These are phyloP conservation scores for Geosmithia putterillii DNA, from an alignment of 2,329 filamentous ascomycete genomes.

Conservation along the genomic window DNA sequence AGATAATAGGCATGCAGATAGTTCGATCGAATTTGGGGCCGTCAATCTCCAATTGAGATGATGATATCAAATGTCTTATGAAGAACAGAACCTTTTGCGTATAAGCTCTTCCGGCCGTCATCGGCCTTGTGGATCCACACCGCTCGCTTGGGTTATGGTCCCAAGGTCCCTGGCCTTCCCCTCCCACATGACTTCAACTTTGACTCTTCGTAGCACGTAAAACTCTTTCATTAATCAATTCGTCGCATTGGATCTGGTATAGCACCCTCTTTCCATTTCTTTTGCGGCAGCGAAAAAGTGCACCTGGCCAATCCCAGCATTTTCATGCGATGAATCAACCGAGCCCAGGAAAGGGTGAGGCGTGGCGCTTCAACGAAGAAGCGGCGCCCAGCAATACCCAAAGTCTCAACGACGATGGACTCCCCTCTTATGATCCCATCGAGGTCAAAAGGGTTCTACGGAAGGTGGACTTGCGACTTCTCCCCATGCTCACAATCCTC, in stretches of 20 bases:
- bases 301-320: not conserved
- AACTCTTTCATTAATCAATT: too few species aligned
- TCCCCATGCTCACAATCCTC: slow-evolving; percentile 39
- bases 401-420: not conserved
- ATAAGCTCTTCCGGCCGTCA: too few species aligned
- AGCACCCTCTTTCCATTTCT: not conserved
- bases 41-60: too few species aligned
- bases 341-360: not conserved
- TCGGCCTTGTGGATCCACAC: not conserved
- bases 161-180: not conserved
- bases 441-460: slow-evolving; percentile 3
- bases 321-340: not conserved
- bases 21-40: too few species aligned
- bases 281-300: too few species aligned
- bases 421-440: not conserved
- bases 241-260: not conserved
- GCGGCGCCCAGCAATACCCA: not conserved
- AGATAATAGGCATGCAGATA: too few species aligned
- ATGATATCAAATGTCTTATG: too few species aligned
- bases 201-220: too few species aligned
- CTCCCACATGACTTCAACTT: not conserved
- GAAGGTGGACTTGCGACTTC: slow-evolving; percentile 18
- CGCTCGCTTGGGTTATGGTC: not conserved
- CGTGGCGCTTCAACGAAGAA: not conserved
- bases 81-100: too few species aligned